Percentiles rank a stretch among this genome's conserved stretches.
Conservation (phyloP, 768 basidiomycete species). For the Kwoniella europaea region DNA sequence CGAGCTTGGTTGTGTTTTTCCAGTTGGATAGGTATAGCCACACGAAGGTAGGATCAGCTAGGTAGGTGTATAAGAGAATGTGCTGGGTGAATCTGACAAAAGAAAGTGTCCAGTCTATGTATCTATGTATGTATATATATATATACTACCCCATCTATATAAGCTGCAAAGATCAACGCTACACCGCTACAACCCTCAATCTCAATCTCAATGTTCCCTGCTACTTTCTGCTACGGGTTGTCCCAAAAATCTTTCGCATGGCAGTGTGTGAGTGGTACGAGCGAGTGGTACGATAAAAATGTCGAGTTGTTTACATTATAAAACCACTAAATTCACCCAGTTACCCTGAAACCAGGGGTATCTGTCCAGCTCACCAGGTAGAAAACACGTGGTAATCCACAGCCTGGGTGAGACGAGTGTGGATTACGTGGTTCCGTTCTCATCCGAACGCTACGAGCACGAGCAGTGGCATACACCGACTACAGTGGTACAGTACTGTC, state of each 20-base stretch:
- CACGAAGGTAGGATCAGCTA: too few species aligned
- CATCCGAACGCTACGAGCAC: too few species aligned
- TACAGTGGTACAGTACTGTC: too few species aligned
- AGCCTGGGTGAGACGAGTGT: neutral
- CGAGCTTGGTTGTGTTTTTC: too few species aligned
- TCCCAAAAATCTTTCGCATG: neutral
- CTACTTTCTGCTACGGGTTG: neutral
- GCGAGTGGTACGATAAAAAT: neutral
- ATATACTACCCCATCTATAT: neutral
- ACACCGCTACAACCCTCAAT: neutral
- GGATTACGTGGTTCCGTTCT: too few species aligned
- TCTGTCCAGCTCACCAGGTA: neutral
- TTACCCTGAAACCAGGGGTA: neutral
- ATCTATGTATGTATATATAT: neutral
- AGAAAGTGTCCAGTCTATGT: neutral
- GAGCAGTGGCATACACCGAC: too few species aligned
- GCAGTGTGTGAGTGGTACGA: too few species aligned
- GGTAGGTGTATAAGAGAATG: neutral
- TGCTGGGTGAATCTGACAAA: neutral
- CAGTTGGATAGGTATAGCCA: too few species aligned
- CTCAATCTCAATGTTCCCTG: neutral
- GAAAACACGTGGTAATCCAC: neutral
- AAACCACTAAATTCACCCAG: neutral
- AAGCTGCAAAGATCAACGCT: neutral
- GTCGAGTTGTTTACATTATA: neutral